These are phyloP conservation scores for Candida yuanshanica DNA, from an alignment of 805 yeast genomes.

Conservation along the genomic window DNA sequence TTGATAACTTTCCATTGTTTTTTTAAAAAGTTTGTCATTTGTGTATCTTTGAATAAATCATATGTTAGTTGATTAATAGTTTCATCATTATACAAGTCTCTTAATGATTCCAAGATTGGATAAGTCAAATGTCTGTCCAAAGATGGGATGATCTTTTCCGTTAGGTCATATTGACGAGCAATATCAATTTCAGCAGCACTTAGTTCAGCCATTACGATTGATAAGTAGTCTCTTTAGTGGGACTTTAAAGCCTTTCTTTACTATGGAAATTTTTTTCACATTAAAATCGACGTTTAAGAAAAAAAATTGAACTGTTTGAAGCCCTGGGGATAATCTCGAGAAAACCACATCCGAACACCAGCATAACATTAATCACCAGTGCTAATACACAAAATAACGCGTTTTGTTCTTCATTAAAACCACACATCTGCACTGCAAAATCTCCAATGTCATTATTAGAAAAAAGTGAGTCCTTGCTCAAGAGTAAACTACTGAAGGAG, in stretches of 20 bases:
- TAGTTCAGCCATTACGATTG: constrained; percentile 23
- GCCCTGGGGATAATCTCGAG: not conserved
- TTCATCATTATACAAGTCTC: constrained; percentile 38
- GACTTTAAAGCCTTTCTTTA: not conserved
- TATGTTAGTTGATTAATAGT: constrained; percentile 42
- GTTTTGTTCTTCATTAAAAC: too few relatives aligned
- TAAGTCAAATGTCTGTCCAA: constrained; percentile 57
- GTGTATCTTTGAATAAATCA: constrained; percentile 50
- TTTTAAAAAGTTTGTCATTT: constrained; percentile 46
- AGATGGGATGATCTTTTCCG: constrained; percentile 48
- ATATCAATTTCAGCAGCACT: constrained; percentile 31
- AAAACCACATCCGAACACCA: constrained; percentile 2
- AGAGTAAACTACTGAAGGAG: constrained; percentile 1
- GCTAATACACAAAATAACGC: too few relatives aligned
- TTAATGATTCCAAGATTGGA: constrained; percentile 44
- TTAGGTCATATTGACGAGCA: constrained; percentile 48
- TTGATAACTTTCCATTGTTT: constrained; percentile 38
- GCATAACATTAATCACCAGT: too few relatives aligned
- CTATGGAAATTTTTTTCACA: constrained; percentile 5
- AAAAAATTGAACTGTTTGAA: not conserved
- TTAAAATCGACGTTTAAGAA: not conserved
- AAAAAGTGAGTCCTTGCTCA: constrained; percentile 1
- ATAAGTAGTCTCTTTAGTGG: too few relatives aligned
- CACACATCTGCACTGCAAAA: too few relatives aligned
- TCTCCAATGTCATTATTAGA: not conserved